Conservation (phyloP, 768 basidiomycete genomes). For the Pleurotus giganteus region DNA sequence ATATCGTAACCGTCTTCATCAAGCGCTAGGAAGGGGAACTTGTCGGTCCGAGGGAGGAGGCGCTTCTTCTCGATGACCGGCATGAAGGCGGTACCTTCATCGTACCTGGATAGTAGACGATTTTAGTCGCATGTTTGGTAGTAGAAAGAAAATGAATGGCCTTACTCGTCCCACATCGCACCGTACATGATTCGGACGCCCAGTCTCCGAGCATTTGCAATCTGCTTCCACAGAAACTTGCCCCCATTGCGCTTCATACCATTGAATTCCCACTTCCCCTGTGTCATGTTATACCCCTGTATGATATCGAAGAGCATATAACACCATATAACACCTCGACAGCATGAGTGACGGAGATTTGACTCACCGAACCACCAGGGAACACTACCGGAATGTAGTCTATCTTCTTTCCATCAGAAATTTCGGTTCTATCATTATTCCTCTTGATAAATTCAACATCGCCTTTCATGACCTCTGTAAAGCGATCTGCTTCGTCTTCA, state of each 20-base stretch:
- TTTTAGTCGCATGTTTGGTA: constrained; percentile 1
- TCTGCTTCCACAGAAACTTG: constrained; percentile 75
- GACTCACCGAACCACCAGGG: constrained; percentile 77
- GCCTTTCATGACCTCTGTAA: constrained; percentile 59
- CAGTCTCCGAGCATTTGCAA: constrained; percentile 62
- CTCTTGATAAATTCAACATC: constrained; percentile 61
- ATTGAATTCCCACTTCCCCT: constrained; percentile 73
- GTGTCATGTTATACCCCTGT: constrained; percentile 69
- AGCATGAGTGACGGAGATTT: constrained; percentile 6
- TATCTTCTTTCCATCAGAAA: constrained; percentile 42
- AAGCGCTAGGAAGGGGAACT: constrained; percentile 63
- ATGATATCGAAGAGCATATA: no score
- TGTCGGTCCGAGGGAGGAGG: constrained; percentile 58
- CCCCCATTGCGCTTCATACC: constrained; percentile 72
- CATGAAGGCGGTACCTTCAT: constrained; percentile 83
- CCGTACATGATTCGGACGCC: constrained; percentile 71
- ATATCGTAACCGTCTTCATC: constrained; percentile 78
- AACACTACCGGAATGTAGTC: constrained; percentile 85
- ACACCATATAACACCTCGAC: constrained; percentile 2
- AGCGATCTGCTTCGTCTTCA: constrained; percentile 60
- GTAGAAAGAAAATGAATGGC: constrained; percentile 9
- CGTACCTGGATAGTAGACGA: constrained; percentile 50
- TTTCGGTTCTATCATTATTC: constrained; percentile 38
- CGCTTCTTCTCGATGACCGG: constrained; percentile 62
- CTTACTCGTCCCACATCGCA: constrained; percentile 87